phyloP scores from a whole-genome alignment of 202 grass and related monocot species.

The Carex sylvatica region DNA sequence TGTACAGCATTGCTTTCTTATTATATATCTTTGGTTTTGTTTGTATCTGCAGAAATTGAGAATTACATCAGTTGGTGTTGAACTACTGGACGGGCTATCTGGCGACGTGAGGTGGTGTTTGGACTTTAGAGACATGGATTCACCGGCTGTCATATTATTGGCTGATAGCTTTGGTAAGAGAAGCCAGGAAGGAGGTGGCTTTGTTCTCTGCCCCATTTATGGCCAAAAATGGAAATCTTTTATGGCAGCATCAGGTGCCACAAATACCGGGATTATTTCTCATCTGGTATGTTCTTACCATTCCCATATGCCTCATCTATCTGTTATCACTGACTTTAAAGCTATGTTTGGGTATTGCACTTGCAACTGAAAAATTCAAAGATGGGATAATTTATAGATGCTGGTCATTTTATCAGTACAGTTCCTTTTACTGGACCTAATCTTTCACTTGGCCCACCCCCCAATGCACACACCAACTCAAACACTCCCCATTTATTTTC shows the following conservation, averaged over 20 bases:
- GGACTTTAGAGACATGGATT: constrained; percentile 98
- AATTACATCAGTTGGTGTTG: constrained; percentile 74
- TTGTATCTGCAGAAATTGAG: constrained; percentile 69
- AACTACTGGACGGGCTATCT: constrained; percentile 72
- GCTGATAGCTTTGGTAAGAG: constrained; percentile 71
- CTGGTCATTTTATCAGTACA: neutral
- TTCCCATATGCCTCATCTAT: neutral
- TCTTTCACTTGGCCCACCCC: neutral
- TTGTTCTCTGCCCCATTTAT: constrained; percentile 87
- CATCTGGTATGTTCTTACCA: constrained; percentile 55
- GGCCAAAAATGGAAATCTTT: constrained; percentile 95
- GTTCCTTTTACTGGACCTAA: neutral
- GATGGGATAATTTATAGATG: neutral
- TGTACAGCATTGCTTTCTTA: constrained; percentile 9
- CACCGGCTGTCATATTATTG: constrained; percentile 66
- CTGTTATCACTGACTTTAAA: neutral
- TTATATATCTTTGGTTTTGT: neutral
- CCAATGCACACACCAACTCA: neutral
- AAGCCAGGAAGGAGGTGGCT: constrained; percentile 74
- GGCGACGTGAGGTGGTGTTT: constrained; percentile 81
- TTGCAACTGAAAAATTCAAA: neutral
- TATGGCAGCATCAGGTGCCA: constrained; percentile 69
- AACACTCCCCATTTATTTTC: neutral
- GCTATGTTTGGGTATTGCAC: neutral
- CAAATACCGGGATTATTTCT: constrained; percentile 76